phyloP scores from a whole-genome alignment of 495 filamentous ascomycete species.

The Margaritispora aquatica region DNA sequence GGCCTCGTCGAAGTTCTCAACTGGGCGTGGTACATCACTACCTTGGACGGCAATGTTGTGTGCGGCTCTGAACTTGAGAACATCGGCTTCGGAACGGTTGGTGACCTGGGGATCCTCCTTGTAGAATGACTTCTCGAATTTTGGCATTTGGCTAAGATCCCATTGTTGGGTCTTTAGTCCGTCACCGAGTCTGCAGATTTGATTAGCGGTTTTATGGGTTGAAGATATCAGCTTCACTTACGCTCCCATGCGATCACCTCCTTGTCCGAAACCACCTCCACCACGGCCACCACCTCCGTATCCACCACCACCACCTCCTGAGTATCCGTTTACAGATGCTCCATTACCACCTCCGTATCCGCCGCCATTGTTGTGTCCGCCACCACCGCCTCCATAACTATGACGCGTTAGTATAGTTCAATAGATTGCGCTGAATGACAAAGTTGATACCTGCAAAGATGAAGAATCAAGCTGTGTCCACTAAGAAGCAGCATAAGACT shows the following conservation, averaged over 20 bases:
- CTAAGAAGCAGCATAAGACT: background rate
- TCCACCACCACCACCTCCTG: slow-evolving; percentile 26
- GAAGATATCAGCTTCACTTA: background rate
- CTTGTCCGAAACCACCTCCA: slow-evolving; percentile 37
- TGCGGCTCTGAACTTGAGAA: slow-evolving; percentile 78
- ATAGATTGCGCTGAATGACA: slow-evolving; percentile 1
- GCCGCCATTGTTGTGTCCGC: slow-evolving; percentile 18
- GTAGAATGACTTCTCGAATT: slow-evolving; percentile 99
- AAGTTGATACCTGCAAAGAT: slow-evolving; percentile 1
- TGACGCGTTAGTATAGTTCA: slow-evolving; percentile 7
- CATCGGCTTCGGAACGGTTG: slow-evolving; percentile 66
- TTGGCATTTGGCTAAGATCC: slow-evolving; percentile 78
- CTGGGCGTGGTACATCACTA: slow-evolving; percentile 75
- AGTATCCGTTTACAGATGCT: background rate
- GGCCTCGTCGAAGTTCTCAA: slow-evolving; percentile 95
- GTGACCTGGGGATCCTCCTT: slow-evolving; percentile 82
- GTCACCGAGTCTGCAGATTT: slow-evolving; percentile 67
- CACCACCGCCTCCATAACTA: slow-evolving; percentile 11
- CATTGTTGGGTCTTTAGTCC: slow-evolving; percentile 39
- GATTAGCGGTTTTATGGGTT: background rate
- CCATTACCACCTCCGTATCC: slow-evolving; percentile 25
- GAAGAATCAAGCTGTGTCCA: background rate
- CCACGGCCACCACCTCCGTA: slow-evolving; percentile 37
- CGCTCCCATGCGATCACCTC: slow-evolving; percentile 79
- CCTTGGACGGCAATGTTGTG: slow-evolving; percentile 77